Base-by-base conservation (phyloP, 2,329 filamentous ascomycete species). In the Aquanectria penicillioides region DNA sequence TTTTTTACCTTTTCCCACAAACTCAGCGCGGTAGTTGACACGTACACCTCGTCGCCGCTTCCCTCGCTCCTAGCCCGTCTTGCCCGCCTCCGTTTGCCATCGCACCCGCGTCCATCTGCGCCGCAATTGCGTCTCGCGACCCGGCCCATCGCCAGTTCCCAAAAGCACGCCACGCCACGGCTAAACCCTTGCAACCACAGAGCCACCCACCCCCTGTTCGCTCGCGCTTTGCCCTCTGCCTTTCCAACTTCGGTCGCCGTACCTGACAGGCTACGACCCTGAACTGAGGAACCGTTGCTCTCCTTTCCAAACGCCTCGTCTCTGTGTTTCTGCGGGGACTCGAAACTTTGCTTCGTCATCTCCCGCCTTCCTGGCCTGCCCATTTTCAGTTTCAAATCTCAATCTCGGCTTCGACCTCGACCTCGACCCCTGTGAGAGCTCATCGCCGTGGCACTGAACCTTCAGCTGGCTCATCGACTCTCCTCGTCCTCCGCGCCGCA, bases 241-340 rank as follows among this genome's bases (percentile, higher is more conserved):
- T 69, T 68, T 68, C 63, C 59, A 57, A 53, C 57, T 69, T 53
- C 59, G 57, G 59, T 62, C 55, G 54, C 57, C 36, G 63, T 60
- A 43, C 57, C 56, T 62, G 60, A 61, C 66, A 59, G 65, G 52
- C 57, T 55, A 60, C 59, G 60, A 49, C 53, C 58, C 57, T 53
- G 59, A 62, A 60, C 37, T 33, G 47, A 57, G 49, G 51, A 61
- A 56, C 61, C 50, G 43, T 67, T 58, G 59, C 50, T 69, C 63
- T 67, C 59, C 62, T 69, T 67, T 69, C 65, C 57, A 47, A 54
- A 47, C 50, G 48, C 49, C 40, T 63, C 54, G 57, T 67, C 63
- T 59, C 50, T 64, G 49, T 66, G 57, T 68, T 66, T 65, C 63
- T 70, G 68, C 61, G 68, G 68, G 68, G 68, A 69, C 63, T 63